Evolutionary conservation across 1,284 basidiomycete genomes (phyloP), one percentile per base, ranked within the genome.

Genomic region (Melampsora larici-populina): DNA sequence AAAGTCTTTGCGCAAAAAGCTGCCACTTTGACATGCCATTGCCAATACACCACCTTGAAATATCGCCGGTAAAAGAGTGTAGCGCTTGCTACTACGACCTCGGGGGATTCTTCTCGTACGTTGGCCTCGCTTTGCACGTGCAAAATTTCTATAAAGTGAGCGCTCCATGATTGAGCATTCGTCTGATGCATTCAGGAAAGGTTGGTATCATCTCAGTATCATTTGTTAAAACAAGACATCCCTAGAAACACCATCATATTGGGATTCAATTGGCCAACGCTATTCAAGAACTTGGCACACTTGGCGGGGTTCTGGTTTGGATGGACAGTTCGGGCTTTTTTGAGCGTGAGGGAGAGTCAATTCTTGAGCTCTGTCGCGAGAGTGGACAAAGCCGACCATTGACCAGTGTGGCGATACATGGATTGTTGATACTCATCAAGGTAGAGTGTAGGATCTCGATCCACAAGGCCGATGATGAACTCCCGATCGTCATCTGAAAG

Each of bases 401-500:
- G 36, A 36, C 31, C 51, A 1, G 26, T 26, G 18, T 58, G 15
- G 31, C 58, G 18, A 21, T 36, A 69, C 66, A 70, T 33, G 8
- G 26, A 21, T 55, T 29, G 29, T n/a, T 26, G 51, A 5, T 55
- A 33, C n/a, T 60, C 51, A n/a, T 70, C 69, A 29, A 55, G 69
- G 51, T 55, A 70, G 13, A 70, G 26, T 17, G 46, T 40, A 15
- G 69, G 69, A 26, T 55, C 31, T 2, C 36, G 40, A 15, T n/a
- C 21, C n/a, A 70, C 51, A 31, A 70, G 48, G 18, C 58, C 51
- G 13, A 60, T 1, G 11, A 70, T 70, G n/a, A 70, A 70, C 36
- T 70, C 29, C 7, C 31, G 26, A 36, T 70, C 49, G 13, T 58
- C 51, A 33, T 48, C 69, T 21, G 26, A 40, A 7, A 70, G 21